A percentile compares a stretch with the other conserved stretches of the same genome.
Evolutionary conservation across 345 rosid species (phyloP).

Genomic region (Cardamine occulta): DNA sequence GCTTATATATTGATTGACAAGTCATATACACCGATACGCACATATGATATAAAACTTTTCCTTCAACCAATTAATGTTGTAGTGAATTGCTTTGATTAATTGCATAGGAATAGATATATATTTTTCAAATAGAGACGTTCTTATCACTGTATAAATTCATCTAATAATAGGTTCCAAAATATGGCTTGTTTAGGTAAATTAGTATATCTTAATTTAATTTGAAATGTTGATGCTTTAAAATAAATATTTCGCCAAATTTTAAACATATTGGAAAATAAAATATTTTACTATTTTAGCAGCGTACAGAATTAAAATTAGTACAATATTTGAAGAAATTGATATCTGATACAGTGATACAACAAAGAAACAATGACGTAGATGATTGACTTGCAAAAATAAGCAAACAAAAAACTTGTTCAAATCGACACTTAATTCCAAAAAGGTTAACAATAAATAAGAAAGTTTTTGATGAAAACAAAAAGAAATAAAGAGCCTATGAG

Average conservation of each 20-base stretch:
- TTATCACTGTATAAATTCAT: not conserved
- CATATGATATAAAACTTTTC: not conserved
- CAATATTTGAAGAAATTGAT: not conserved
- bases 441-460: slow-evolving; percentile 32
- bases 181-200: not conserved
- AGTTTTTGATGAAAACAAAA: slow-evolving; percentile 33
- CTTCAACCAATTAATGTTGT: not conserved
- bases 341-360: slow-evolving; percentile 14
- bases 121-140: slow-evolving; percentile 2
- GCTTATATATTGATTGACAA: slow-evolving; percentile 14
- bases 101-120: not conserved
- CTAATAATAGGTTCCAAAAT: not conserved
- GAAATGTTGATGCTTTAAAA: not conserved
- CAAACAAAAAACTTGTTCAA: slow-evolving; percentile 7
- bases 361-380: slow-evolving; percentile 31
- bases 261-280: not conserved
- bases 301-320: not conserved
- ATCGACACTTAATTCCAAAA: slow-evolving; percentile 41
- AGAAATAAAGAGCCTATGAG: slow-evolving; percentile 35
- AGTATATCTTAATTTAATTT: not conserved
- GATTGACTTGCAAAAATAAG: slow-evolving; percentile 28
- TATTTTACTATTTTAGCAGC: not conserved
- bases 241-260: not conserved
- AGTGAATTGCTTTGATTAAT: slow-evolving; percentile 13
- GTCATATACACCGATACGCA: not conserved